These are phyloP conservation scores for Thermothelomyces thermophilus DNA, from an alignment of 2,329 filamentous ascomycete species.

Conservation along the genomic window DNA sequence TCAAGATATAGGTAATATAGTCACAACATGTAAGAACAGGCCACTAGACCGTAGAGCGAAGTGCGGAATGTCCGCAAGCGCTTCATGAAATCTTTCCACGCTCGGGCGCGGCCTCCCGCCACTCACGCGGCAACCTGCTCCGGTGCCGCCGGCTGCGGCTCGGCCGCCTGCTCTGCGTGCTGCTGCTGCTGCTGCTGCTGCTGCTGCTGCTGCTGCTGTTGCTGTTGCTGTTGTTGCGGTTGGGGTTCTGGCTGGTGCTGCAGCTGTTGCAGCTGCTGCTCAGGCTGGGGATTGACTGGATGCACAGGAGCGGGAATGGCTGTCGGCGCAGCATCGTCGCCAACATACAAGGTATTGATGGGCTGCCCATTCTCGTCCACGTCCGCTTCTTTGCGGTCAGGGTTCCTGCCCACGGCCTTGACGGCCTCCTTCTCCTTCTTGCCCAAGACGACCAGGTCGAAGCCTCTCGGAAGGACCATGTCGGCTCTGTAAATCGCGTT, in stretches of 20 bases:
- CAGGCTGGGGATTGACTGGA: not conserved
- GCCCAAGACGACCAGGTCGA: slow-evolving; percentile 45
- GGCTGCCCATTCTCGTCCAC: slow-evolving; percentile 35
- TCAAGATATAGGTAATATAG: no score
- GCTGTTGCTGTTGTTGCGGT: not conserved
- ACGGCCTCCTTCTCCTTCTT: slow-evolving; percentile 43
- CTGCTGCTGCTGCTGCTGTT: not conserved
- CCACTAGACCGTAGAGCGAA: no score
- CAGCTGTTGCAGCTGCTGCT: slow-evolving; percentile 1
- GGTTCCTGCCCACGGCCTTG: slow-evolving; percentile 41
- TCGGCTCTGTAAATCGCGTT: slow-evolving; percentile 32
- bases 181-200: not conserved
- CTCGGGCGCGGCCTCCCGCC: no score
- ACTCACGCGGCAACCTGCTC: not conserved
- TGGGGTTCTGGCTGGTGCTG: not conserved
- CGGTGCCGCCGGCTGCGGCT: not conserved
- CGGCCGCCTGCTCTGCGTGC: not conserved
- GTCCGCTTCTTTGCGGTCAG: slow-evolving; percentile 41
- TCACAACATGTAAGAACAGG: no score
- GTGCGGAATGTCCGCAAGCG: not conserved
- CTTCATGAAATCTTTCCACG: no score
- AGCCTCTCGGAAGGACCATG: slow-evolving; percentile 38
- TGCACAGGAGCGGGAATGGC: not conserved
- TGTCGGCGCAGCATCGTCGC: not conserved
- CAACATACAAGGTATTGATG: slow-evolving; percentile 31